phyloP scores from a whole-genome alignment of 2,329 filamentous ascomycete genomes.

The Penicillium sp. region DNA sequence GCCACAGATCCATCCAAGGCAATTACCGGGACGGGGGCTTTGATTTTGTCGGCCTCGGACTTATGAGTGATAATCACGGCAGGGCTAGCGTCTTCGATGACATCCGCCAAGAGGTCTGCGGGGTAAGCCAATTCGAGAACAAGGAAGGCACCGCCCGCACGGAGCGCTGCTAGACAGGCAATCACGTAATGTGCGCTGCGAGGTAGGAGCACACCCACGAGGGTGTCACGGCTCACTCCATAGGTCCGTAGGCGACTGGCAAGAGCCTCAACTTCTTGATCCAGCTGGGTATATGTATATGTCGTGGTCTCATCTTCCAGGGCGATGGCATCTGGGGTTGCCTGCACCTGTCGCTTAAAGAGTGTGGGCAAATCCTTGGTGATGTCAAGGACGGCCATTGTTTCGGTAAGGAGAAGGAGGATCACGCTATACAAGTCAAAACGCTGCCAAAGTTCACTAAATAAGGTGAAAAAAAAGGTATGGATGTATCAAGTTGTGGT shows the following conservation, averaged over 20 bases:
- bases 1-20: conserved; percentile 55
- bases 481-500: background rate
- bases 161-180: conserved; percentile 72
- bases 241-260: conserved; percentile 62
- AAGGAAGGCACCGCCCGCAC: conserved; percentile 75
- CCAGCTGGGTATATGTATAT: conserved; percentile 72
- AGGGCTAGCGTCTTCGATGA: conserved; percentile 72
- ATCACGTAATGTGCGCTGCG: conserved; percentile 77
- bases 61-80: conserved; percentile 67
- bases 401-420: conserved; percentile 10
- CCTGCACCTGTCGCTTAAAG: conserved; percentile 65
- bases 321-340: conserved; percentile 67
- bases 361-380: conserved; percentile 70
- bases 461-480: background rate
- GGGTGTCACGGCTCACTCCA: conserved; percentile 68
- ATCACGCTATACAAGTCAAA: background rate
- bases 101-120: conserved; percentile 68
- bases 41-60: conserved; percentile 64
- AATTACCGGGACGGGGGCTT: conserved; percentile 60
- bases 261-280: conserved; percentile 64
- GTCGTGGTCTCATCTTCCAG: conserved; percentile 66
- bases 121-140: conserved; percentile 79
- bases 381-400: conserved; percentile 67
- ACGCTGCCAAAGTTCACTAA: background rate
- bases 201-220: conserved; percentile 73